Evolutionary conservation across 345 rosid species (phyloP).

Genomic region (Diplotaxis tenuifolia): DNA sequence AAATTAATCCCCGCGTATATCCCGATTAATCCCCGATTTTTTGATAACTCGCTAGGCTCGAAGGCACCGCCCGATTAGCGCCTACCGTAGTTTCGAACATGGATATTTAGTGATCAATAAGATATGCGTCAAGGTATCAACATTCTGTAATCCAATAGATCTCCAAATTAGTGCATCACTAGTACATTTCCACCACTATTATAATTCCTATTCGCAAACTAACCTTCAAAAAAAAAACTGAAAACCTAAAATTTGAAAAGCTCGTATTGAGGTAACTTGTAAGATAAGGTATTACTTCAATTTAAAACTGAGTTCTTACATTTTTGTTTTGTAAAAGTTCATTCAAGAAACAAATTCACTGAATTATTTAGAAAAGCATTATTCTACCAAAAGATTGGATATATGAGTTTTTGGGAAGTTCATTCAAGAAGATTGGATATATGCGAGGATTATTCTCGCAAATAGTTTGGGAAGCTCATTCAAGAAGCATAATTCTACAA

Average conservation of each 20-base stretch:
- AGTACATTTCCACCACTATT: constrained; percentile 20
- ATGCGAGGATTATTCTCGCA: too few relatives aligned
- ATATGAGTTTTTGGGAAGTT: too few relatives aligned
- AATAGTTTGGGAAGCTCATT: too few relatives aligned
- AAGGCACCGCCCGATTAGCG: too few relatives aligned
- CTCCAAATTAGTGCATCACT: constrained; percentile 19
- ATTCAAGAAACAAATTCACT: not conserved
- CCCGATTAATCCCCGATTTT: too few relatives aligned
- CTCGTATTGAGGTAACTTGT: not conserved
- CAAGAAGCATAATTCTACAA: too few relatives aligned
- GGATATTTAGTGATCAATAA: not conserved
- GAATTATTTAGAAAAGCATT: not conserved
- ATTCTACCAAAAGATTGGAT: too few relatives aligned
- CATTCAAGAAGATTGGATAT: too few relatives aligned
- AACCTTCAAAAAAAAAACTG: not conserved
- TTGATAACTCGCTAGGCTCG: too few relatives aligned
- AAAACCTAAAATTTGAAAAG: not conserved
- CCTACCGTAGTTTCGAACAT: too few relatives aligned
- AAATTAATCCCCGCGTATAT: too few relatives aligned
- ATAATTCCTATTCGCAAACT: not conserved
- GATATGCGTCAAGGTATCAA: not conserved
- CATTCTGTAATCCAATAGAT: constrained; percentile 3
- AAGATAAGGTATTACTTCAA: not conserved
- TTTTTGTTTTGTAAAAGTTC: too few relatives aligned
- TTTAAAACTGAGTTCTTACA: constrained; percentile 4